These are phyloP conservation scores for Nitzschia putrida DNA, from an alignment of 108 stramenopile species.

Conservation along the genomic window DNA sequence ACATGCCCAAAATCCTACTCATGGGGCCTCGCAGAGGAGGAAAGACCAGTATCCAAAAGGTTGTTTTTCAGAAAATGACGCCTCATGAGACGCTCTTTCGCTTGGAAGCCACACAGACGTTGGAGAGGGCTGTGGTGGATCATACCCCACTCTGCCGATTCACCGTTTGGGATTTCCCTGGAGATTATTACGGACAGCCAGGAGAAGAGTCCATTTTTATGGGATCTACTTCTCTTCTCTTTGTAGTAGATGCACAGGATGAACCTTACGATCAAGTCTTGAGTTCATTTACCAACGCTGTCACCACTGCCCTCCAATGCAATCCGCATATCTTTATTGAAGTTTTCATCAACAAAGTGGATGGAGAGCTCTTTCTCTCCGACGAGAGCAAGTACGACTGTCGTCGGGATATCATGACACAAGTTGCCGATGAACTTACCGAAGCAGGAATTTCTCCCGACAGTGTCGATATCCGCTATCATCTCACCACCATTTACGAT, in stretches of 20 bases:
- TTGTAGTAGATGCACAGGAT: conserved; percentile 90
- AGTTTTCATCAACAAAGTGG: conserved; percentile 99
- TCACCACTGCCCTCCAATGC: conserved; percentile 74
- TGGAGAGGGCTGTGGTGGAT: conserved; percentile 85
- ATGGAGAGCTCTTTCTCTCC: conserved; percentile 96
- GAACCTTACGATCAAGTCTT: conserved; percentile 90
- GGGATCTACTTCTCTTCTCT: conserved; percentile 71
- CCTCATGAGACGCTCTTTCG: conserved; percentile 99
- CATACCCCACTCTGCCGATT: conserved; percentile 94
- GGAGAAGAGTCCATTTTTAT: conserved; percentile 53
- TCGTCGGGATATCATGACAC: conserved; percentile 88
- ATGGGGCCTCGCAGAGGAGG: conserved; percentile 94
- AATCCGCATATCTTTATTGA: conserved; percentile 92
- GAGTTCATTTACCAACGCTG: conserved; percentile 86
- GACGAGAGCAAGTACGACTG: conserved; percentile 98
- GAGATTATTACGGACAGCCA: conserved; percentile 81
- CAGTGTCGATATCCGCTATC: conserved; percentile 82
- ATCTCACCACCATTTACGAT: conserved; percentile 95
- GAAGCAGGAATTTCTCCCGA: conserved; percentile 85
- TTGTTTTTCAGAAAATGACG: conserved; percentile 99
- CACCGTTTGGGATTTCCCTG: conserved; percentile 98
- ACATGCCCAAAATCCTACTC: conserved; percentile 88
- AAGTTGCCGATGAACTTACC: conserved; percentile 81
- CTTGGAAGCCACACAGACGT: conserved; percentile 75
- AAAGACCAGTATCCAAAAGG: conserved; percentile 92